Percentiles rank a stretch among this genome's conserved stretches.
phyloP scores from a whole-genome alignment of 495 filamentous ascomycete species.

The Rostrohypoxylon terebratum region DNA sequence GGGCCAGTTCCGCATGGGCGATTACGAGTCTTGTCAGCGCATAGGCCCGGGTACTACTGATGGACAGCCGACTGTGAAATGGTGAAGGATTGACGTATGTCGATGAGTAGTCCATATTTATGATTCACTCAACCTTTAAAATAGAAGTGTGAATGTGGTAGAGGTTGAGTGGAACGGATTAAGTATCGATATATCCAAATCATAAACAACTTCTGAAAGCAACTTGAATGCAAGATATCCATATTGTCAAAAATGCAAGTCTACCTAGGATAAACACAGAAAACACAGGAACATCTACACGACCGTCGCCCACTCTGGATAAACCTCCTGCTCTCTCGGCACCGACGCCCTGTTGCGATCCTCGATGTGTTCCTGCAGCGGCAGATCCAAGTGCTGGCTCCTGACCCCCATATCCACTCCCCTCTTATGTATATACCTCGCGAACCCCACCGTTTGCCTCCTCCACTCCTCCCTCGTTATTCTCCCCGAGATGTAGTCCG shows the following conservation, averaged over 20 bases:
- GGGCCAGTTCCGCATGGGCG: conserved; percentile 38
- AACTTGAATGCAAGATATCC: neutral
- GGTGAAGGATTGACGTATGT: conserved; percentile 4
- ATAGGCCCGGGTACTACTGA: conserved; percentile 3
- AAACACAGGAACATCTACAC: conserved; percentile 15
- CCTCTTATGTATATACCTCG: conserved; percentile 56
- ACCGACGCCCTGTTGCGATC: conserved; percentile 53
- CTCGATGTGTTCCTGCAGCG: conserved; percentile 51
- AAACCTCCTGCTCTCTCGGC: conserved; percentile 48
- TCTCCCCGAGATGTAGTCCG: conserved; percentile 57
- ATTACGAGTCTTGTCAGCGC: conserved; percentile 37
- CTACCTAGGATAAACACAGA: neutral
- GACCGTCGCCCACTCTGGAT: conserved; percentile 50
- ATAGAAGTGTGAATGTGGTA: neutral
- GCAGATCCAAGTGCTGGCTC: conserved; percentile 57
- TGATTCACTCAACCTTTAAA: too few species aligned
- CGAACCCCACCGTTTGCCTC: conserved; percentile 58
- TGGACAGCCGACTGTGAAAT: conserved; percentile 32
- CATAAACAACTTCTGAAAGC: neutral
- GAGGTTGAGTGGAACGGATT: neutral
- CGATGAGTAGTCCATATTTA: neutral
- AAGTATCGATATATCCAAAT: neutral
- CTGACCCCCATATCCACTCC: conserved; percentile 62
- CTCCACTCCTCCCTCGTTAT: conserved; percentile 58
- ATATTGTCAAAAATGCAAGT: neutral